Percentiles rank a stretch among this genome's conserved stretches.
Conservation (phyloP, 208 protist species). For the Endotrypanum monterogeii region DNA sequence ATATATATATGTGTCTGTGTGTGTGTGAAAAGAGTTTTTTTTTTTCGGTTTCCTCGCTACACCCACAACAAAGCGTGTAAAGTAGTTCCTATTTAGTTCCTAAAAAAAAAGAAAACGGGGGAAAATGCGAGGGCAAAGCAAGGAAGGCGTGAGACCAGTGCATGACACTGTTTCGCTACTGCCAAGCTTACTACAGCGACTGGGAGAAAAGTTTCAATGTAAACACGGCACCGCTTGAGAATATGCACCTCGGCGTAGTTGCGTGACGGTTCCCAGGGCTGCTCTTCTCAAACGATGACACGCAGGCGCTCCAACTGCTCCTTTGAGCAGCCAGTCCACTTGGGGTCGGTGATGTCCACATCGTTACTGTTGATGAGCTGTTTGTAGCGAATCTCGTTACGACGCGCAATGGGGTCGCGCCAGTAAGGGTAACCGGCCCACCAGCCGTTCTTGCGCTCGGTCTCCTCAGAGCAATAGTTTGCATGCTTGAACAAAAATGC, state of each 20-base stretch:
- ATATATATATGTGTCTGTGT: not conserved
- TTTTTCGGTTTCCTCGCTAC: not conserved
- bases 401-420: conserved; percentile 89
- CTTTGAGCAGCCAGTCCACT: conserved; percentile 88
- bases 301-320: conserved; percentile 77
- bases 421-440: conserved; percentile 92
- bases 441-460: conserved; percentile 86
- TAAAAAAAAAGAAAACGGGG: conserved; percentile 17
- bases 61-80: not conserved
- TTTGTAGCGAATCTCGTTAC: conserved; percentile 90
- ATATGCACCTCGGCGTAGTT: not conserved
- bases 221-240: not conserved
- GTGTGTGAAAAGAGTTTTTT: not conserved
- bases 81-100: conserved; percentile 9
- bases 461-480: conserved; percentile 89
- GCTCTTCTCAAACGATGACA: conserved; percentile 46
- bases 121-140: conserved; percentile 1
- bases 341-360: conserved; percentile 88
- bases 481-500: conserved; percentile 87
- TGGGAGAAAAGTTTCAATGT: not conserved
- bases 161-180: conserved; percentile 9
- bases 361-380: conserved; percentile 85
- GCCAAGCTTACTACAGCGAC: conserved; percentile 3
- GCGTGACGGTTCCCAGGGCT: not conserved
- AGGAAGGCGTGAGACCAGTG: not conserved